Base-by-base conservation (phyloP, 2,329 filamentous ascomycete species). In the Ceratocystis destructans region DNA sequence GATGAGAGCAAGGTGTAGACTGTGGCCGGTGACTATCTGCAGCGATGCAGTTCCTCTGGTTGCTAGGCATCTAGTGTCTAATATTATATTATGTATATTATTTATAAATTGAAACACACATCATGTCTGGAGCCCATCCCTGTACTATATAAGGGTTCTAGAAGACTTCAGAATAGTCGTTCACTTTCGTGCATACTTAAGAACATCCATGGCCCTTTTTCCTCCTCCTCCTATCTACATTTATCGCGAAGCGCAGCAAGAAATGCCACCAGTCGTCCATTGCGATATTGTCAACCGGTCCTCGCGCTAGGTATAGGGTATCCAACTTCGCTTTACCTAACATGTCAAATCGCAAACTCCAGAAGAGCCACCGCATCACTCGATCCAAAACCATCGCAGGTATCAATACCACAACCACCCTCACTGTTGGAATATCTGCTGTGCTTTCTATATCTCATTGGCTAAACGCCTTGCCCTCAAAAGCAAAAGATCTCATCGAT, bases 1-100 rank as follows among this genome's bases (percentile, higher is more conserved):
- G 50, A 68, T 2, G 64, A 15, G 28, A 55, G 44, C 28, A 62
- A 66, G 44, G 28, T n/a, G 28, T 59, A 37, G 55, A 28, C 31
- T n/a, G n/a, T 59, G 31, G 55, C 33, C 22, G 17, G 25, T 2
- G 48, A 53, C 48, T 53, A 25, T 5, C 48, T 53, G 2, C 8
- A 53, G 10, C 20, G 3, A 25, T 53, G 22, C 48, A 28, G 48
- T 25, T 53, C 10, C 48, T 25, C 17, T 48, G 46, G 20, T 22
- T 53, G 22, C 8, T 25, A 15, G 48, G 22, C 15, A 2, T 53
- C 10, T 25, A 5, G 25, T 53, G 48, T 53, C 22, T 53, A 20
- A 25, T 28, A 53, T 53, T 28, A 15, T 53, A 15, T 28, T 25
- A 53, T 53, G 48, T 28, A 28, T 28, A 53, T 25, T 53, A 53